phyloP scores from a whole-genome alignment of 768 basidiomycete species.

The Macrocybe gigantea region DNA sequence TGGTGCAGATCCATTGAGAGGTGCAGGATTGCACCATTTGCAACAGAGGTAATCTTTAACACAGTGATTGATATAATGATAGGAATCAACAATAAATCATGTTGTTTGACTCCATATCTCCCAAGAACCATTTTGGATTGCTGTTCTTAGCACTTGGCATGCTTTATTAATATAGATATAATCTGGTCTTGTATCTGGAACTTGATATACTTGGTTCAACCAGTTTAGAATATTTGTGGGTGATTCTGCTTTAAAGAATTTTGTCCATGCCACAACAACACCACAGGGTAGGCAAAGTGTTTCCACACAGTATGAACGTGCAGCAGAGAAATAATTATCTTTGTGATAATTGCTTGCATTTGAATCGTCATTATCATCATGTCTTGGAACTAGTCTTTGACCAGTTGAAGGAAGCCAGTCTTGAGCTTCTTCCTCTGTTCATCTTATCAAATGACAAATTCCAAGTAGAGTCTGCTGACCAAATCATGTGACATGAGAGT shows the following conservation, averaged over 20 bases:
- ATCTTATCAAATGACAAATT: too few relatives aligned
- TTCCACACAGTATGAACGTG: neutral
- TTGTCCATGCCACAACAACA: conserved; percentile 9
- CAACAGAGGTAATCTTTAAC: conserved; percentile 1
- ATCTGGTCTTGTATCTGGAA: too few relatives aligned
- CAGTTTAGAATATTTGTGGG: conserved; percentile 1
- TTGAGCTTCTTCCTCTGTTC: too few relatives aligned
- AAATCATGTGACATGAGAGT: too few relatives aligned
- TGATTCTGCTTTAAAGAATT: conserved; percentile 7
- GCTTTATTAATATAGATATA: too few relatives aligned
- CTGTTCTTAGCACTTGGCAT: too few relatives aligned
- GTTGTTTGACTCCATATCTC: conserved; percentile 9
- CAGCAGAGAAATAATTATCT: neutral
- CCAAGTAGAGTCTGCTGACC: too few relatives aligned
- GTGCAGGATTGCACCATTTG: too few relatives aligned
- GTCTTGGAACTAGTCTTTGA: too few relatives aligned
- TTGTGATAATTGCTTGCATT: neutral
- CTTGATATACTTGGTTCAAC: conserved; percentile 7
- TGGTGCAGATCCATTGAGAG: too few relatives aligned
- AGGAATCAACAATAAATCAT: conserved; percentile 18
- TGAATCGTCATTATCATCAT: too few relatives aligned
- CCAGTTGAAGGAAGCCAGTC: neutral
- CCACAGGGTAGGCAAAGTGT: conserved; percentile 6
- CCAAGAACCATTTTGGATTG: conserved; percentile 2
- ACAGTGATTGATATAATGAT: conserved; percentile 13